phyloP scores from a whole-genome alignment of 176 grass and related monocot genomes.

The Triticum urartu region DNA sequence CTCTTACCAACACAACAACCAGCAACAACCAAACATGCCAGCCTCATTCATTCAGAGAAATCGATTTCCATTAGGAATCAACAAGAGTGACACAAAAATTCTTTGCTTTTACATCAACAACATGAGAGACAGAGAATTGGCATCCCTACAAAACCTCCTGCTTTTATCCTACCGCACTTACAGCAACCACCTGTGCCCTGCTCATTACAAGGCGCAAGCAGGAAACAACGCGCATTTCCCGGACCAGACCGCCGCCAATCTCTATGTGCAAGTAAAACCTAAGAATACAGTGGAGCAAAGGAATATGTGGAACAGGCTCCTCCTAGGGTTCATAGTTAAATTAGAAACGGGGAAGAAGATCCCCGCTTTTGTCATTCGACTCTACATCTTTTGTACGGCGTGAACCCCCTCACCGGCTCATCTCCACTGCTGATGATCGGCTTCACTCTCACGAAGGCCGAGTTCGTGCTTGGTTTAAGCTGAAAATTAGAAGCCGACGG shows the following conservation, averaged over 20 bases:
- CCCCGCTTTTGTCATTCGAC: slow-evolving; percentile 17
- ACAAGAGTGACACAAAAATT: background rate
- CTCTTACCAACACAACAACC: background rate
- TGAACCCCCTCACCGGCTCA: slow-evolving; percentile 40
- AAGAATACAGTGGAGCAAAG: background rate
- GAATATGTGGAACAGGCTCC: background rate
- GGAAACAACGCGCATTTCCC: background rate
- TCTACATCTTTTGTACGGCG: slow-evolving; percentile 59
- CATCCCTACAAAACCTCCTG: slow-evolving; percentile 17
- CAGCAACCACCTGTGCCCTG: background rate
- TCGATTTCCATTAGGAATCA: slow-evolving; percentile 3
- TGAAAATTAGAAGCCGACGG: background rate
- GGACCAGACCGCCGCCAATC: background rate
- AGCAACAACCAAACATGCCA: background rate
- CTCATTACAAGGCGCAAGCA: background rate
- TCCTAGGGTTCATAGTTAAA: slow-evolving; percentile 38
- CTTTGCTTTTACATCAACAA: slow-evolving; percentile 5
- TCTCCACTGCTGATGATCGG: slow-evolving; percentile 15
- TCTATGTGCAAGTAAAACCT: background rate
- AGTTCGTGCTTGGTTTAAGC: slow-evolving; percentile 52
- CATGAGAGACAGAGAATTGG: background rate
- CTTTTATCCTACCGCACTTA: background rate
- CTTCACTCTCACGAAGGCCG: slow-evolving; percentile 53
- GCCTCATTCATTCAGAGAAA: background rate
- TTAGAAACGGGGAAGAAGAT: slow-evolving; percentile 19